Evolutionary conservation across 169 alveolate species (phyloP), one percentile per base, ranked within the genome.

Genomic region (Plasmodium cynomolgi): DNA sequence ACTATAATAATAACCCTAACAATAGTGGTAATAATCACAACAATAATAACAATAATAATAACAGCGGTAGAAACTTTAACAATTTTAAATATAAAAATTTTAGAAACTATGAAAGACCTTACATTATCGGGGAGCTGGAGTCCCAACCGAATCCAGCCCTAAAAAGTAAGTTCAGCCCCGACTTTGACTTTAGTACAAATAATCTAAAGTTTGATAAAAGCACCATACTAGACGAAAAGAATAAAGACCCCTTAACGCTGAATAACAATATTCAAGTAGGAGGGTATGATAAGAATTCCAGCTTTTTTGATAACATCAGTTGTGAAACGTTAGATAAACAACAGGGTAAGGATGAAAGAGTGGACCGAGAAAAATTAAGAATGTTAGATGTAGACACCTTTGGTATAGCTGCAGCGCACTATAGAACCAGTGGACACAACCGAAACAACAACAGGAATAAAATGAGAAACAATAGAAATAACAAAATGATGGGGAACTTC

Each of bases 251-350:
- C 2, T 23, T 44, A 62, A 1, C 71, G 20, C 17, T 81, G 37
- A 88, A 74, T 80, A 88, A 81, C 47, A 62, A 58, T 68, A 9
- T 88, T 4, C 91, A 84, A 71, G 90, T 85, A 23, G 94, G 94
- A 11, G 94, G 94, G 41, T 96, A 96, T 79, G 98, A 96, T 90
- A 96, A 96, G 81, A 96, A 96, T 54, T 80, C 93, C 34, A 95
- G 97, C 37, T 97, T 97, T 84, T 97, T 96, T 93, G 98, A 97
- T 93, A 96, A 96, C 72, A 94, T 93, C 39, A 81, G 97, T n/a
- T 84, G 83, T 72, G 88, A 81, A 44, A 83, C 95, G 29, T 82
- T 83, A 75, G 94, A 95, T 29, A 56, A 83, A 71, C 71, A 85
- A 81, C 93, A 84, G 88, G 95, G 95, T 93, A 91, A 86, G 37